These are phyloP conservation scores for Salix brachista DNA, from an alignment of 345 rosid genomes.

Conservation along the genomic window DNA sequence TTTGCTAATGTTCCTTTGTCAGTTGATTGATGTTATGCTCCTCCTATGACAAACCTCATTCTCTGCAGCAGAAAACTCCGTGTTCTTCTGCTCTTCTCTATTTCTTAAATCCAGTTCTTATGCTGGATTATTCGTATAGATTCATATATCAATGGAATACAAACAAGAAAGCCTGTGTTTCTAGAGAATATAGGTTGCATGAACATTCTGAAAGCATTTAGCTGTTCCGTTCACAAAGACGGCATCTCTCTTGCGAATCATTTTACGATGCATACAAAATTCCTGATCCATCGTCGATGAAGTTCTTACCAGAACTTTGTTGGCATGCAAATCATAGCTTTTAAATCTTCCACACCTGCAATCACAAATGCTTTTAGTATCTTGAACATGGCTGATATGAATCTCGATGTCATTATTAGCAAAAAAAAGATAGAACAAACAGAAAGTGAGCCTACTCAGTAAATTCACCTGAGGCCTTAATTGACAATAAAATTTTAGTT, in stretches of 20 bases:
- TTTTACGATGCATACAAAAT: background rate
- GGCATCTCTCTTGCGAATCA: background rate
- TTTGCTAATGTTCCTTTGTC: slow-evolving; percentile 36
- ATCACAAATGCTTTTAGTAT: background rate
- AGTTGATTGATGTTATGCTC: slow-evolving; percentile 12
- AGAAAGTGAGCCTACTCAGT: background rate
- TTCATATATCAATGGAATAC: background rate
- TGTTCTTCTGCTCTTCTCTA: background rate
- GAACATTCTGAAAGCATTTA: background rate
- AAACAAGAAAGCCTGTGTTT: background rate
- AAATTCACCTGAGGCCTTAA: background rate
- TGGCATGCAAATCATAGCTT: background rate
- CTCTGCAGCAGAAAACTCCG: background rate
- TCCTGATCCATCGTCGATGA: background rate
- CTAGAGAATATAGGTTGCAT: background rate
- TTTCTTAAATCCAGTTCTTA: background rate
- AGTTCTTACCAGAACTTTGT: background rate
- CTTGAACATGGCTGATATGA: background rate
- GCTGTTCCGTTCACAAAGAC: background rate
- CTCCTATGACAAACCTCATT: background rate
- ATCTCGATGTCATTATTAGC: background rate
- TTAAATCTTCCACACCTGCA: background rate
- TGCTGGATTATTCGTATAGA: background rate
- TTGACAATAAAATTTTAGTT: background rate
- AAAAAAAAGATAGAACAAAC: background rate